Conservation (phyloP, 352 stramenopile species). For the Thalassiosira exigua region DNA sequence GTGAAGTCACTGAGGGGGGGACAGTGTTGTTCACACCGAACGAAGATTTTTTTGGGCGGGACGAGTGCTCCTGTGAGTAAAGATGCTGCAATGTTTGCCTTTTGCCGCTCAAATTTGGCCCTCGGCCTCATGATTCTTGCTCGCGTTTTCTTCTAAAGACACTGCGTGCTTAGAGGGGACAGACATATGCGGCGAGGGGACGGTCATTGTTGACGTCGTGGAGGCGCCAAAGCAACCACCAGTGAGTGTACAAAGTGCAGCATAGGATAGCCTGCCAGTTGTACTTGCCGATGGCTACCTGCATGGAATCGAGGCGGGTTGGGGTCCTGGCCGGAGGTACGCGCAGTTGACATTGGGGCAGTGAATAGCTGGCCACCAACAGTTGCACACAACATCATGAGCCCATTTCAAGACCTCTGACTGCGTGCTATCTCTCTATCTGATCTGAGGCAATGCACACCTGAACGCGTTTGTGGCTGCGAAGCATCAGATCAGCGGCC, state of each 20-base stretch:
- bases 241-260: constrained; percentile 4
- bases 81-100: constrained; percentile 2
- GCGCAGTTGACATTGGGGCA: no score
- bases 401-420: no score
- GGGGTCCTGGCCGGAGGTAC: no score
- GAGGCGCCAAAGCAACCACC: constrained; percentile 11
- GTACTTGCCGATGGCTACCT: no score
- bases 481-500: no score
- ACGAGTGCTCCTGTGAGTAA: constrained; percentile 20
- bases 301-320: no score
- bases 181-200: constrained; percentile 23
- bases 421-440: no score
- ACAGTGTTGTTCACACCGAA: constrained; percentile 7
- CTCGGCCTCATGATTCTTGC: not conserved
- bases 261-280: no score
- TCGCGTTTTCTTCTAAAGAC: not conserved
- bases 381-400: no score
- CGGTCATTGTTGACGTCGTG: constrained; percentile 21
- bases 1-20: not conserved
- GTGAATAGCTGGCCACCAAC: no score
- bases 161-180: constrained; percentile 19
- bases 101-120: not conserved
- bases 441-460: no score
- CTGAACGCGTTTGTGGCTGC: no score
- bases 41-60: constrained; percentile 13